Evolutionary conservation across 768 basidiomycete genomes (phyloP).

Genomic region (Suillus occidentalis): DNA sequence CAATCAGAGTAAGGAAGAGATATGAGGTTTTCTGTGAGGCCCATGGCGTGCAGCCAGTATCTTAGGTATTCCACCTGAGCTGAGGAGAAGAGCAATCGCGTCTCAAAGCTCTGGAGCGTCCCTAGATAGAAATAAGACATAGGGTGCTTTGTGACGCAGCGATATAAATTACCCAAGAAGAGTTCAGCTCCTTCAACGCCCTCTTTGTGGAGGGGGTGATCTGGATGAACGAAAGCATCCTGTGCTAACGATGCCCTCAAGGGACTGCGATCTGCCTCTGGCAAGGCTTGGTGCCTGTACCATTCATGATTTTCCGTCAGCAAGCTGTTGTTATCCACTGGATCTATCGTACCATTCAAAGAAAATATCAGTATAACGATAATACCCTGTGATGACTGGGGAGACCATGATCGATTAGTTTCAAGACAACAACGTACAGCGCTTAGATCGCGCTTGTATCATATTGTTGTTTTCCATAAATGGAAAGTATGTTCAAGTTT

Average conservation of each 20-base stretch:
- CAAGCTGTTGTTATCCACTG: not conserved
- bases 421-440: constrained; percentile 9
- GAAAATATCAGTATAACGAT: constrained; percentile 84
- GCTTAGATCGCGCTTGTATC: constrained; percentile 3
- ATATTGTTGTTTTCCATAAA: not conserved
- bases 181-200: constrained; percentile 69
- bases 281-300: constrained; percentile 55
- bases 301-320: not conserved
- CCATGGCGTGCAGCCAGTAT: constrained; percentile 80
- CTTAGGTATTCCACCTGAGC: constrained; percentile 83
- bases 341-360: constrained; percentile 63
- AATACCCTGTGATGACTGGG: constrained; percentile 66
- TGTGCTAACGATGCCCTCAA: constrained; percentile 75
- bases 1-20: constrained; percentile 80
- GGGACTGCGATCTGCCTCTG: constrained; percentile 56
- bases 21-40: constrained; percentile 60
- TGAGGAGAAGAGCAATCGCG: constrained; percentile 79
- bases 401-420: constrained; percentile 29
- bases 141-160: not conserved
- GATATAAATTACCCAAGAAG: constrained; percentile 54
- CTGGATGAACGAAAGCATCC: constrained; percentile 65
- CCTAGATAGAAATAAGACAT: constrained; percentile 38
- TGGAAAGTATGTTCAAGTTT: constrained; percentile 2
- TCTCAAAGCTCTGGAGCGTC: constrained; percentile 69
- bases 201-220: constrained; percentile 68